phyloP scores from a whole-genome alignment of 768 basidiomycete species.

The Rhodotorula diobovata region DNA sequence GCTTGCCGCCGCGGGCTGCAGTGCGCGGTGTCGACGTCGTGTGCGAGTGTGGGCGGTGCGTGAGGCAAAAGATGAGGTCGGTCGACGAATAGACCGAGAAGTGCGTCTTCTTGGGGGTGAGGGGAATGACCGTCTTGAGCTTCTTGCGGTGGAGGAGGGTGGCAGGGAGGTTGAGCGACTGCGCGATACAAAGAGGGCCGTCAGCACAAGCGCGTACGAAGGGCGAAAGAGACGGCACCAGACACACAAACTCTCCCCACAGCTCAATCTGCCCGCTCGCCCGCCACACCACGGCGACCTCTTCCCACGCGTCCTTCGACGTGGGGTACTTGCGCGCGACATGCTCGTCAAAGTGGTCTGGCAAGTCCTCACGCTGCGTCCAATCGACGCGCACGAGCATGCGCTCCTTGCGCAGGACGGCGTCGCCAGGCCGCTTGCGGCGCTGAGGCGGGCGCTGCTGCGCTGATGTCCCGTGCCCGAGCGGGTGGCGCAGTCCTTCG shows the following conservation, averaged over 20 bases:
- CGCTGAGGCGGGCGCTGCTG: not conserved
- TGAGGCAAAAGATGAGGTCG: constrained; percentile 71
- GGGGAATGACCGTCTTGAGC: constrained; percentile 71
- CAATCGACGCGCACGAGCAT: constrained; percentile 78
- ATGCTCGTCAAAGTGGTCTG: constrained; percentile 61
- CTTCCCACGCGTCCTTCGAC: constrained; percentile 59
- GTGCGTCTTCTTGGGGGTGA: constrained; percentile 59
- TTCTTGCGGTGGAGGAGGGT: constrained; percentile 67
- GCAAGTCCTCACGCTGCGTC: constrained; percentile 51
- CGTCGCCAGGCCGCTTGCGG: constrained; percentile 51
- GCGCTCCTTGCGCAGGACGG: constrained; percentile 72
- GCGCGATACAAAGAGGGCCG: constrained; percentile 25
- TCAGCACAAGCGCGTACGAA: not conserved
- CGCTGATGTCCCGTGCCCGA: constrained; percentile 52
- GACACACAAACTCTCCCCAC: constrained; percentile 70
- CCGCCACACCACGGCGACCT: constrained; percentile 85
- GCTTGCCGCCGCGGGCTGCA: not conserved
- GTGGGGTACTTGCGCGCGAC: constrained; percentile 60
- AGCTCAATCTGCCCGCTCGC: constrained; percentile 67
- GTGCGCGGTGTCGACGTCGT: constrained; percentile 48
- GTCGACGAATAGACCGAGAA: constrained; percentile 82
- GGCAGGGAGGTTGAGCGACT: constrained; percentile 60
- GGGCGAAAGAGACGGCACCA: not conserved
- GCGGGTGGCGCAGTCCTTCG: constrained; percentile 59
- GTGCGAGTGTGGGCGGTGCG: constrained; percentile 17